A percentile compares a stretch with the other conserved stretches of the same genome.
phyloP scores from a whole-genome alignment of 208 protist species.

The Strigomonas galati region DNA sequence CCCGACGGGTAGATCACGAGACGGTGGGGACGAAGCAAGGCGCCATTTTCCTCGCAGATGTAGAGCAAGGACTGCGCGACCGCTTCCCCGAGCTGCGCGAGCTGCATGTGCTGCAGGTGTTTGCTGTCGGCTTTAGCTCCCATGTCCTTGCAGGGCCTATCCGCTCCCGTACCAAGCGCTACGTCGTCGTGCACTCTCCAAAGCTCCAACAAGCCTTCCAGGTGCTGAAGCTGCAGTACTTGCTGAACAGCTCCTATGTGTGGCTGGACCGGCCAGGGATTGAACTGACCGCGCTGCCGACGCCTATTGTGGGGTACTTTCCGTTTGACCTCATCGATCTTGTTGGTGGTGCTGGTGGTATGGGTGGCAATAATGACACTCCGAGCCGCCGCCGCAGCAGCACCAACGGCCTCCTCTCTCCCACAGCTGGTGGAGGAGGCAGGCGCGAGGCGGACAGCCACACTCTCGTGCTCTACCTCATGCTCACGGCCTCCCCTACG shows the following conservation, averaged over 20 bases:
- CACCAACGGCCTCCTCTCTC: background rate
- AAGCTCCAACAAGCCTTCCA: slow-evolving; percentile 1
- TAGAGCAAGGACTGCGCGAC: slow-evolving; percentile 9
- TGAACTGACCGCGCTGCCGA: background rate
- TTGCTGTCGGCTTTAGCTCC: background rate
- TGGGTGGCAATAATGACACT: too few relatives aligned
- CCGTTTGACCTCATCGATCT: background rate
- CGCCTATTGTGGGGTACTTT: background rate
- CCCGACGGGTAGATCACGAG: slow-evolving; percentile 8
- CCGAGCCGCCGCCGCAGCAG: too few relatives aligned
- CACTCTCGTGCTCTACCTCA: background rate
- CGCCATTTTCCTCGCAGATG: background rate
- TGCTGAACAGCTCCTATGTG: background rate
- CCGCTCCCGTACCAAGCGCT: background rate
- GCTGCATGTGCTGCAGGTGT: background rate
- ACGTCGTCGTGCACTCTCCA: slow-evolving; percentile 10
- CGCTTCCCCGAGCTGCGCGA: slow-evolving; percentile 9
- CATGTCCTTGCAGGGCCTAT: slow-evolving; percentile 12
- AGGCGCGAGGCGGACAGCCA: background rate
- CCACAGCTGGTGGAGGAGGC: background rate
- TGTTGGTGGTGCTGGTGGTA: background rate
- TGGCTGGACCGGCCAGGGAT: slow-evolving; percentile 13
- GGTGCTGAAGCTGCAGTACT: slow-evolving; percentile 10
- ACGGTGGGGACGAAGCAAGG: slow-evolving; percentile 4
- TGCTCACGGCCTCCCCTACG: background rate